Conservation (phyloP, 2,329 filamentous ascomycete species). For the Pyrenochaeta sp. region DNA sequence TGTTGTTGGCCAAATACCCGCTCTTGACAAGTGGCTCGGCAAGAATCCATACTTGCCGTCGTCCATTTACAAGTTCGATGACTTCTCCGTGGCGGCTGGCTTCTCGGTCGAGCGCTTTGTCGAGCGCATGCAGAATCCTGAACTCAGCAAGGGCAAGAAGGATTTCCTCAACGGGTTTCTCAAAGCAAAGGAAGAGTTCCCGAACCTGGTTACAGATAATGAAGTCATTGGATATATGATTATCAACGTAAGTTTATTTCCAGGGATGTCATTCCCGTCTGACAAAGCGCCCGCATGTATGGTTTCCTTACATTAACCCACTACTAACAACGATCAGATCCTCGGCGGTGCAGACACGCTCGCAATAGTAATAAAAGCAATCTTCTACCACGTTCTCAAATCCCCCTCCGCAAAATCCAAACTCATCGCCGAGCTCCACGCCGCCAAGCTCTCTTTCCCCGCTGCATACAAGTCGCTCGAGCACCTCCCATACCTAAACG, state of each 20-base stretch:
- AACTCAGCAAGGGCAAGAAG: constrained; percentile 22
- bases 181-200: constrained; percentile 23
- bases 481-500: constrained; percentile 55
- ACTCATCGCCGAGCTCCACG: constrained; percentile 34
- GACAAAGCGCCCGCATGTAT: too few relatives aligned
- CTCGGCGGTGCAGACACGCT: constrained; percentile 44
- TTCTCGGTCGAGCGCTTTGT: constrained; percentile 27
- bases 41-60: constrained; percentile 27
- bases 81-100: constrained; percentile 31
- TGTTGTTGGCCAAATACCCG: constrained; percentile 42
- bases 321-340: constrained; percentile 23
- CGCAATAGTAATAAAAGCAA: constrained; percentile 33
- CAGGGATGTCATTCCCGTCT: too few relatives aligned
- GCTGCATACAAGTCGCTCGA: constrained; percentile 26
- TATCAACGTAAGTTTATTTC: constrained; percentile 39
- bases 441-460: constrained; percentile 24
- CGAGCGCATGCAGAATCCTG: constrained; percentile 29
- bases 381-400: constrained; percentile 37
- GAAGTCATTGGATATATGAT: constrained; percentile 45
- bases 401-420: constrained; percentile 26
- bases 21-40: constrained; percentile 34
- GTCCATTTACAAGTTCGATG: constrained; percentile 32
- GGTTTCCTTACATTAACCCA: not conserved
- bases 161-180: constrained; percentile 35
- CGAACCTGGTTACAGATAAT: constrained; percentile 35